phyloP scores from a whole-genome alignment of 768 basidiomycete genomes.

The Lyophyllum shimeji region DNA sequence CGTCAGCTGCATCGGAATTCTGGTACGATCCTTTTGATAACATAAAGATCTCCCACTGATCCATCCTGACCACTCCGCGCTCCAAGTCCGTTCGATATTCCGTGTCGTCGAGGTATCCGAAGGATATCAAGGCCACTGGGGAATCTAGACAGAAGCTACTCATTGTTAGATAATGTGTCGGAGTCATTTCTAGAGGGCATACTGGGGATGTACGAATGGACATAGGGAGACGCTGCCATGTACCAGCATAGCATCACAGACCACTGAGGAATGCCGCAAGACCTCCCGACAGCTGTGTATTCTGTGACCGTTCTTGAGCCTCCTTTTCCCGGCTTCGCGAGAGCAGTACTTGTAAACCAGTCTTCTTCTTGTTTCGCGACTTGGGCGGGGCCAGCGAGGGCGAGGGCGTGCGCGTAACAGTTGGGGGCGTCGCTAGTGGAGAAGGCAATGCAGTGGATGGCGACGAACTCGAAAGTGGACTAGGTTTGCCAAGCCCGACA shows the following conservation, averaged over 20 bases:
- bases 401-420: background rate
- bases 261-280: slow-evolving; percentile 56
- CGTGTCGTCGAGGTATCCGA: slow-evolving; percentile 58
- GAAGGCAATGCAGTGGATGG: slow-evolving; percentile 10
- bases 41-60: background rate
- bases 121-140: slow-evolving; percentile 59
- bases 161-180: background rate
- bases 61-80: background rate
- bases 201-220: background rate
- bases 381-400: slow-evolving; percentile 22
- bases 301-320: slow-evolving; percentile 33
- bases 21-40: slow-evolving; percentile 38
- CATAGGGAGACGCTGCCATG: background rate
- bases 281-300: slow-evolving; percentile 29
- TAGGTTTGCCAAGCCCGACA: background rate
- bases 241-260: slow-evolving; percentile 25
- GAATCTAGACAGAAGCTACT: no score
- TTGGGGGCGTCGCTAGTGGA: background rate
- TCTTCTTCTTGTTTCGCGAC: slow-evolving; percentile 51
- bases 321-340: slow-evolving; percentile 57
- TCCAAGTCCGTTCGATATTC: slow-evolving; percentile 64
- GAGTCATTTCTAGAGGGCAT: background rate
- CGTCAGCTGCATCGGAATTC: slow-evolving; percentile 60
- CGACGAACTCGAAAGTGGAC: slow-evolving; percentile 8
- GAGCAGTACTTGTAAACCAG: slow-evolving; percentile 62